Evolutionary conservation across 2,329 filamentous ascomycete genomes (phyloP).

Genomic region (Helotiales sp.): DNA sequence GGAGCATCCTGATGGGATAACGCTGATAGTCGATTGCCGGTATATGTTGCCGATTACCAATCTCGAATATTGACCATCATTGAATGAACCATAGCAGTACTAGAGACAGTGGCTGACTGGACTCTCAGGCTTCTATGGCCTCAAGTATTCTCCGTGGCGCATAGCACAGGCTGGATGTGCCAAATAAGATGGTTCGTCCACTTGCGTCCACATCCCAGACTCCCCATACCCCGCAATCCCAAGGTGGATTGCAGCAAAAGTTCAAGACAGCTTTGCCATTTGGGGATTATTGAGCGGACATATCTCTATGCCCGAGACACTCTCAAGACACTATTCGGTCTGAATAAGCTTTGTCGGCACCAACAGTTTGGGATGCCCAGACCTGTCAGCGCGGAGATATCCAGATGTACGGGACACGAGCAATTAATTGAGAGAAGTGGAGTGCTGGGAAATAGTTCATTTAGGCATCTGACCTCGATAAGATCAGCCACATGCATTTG

Average conservation of each 20-base stretch:
- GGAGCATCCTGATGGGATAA: not conserved
- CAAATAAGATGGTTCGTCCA: not conserved
- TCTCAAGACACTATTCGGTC: no score
- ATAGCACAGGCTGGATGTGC: no score
- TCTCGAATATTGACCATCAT: not conserved
- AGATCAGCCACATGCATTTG: slow-evolving; percentile 16
- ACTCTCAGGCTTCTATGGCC: not conserved
- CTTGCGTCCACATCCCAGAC: slow-evolving; percentile 3
- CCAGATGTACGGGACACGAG: not conserved
- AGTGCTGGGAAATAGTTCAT: not conserved
- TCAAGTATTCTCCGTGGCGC: not conserved
- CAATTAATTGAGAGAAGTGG: not conserved
- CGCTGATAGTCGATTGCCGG: not conserved
- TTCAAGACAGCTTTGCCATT: not conserved
- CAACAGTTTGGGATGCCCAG: not conserved
- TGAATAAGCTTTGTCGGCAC: not conserved
- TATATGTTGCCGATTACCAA: not conserved
- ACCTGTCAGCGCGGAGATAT: not conserved
- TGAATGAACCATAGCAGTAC: no score
- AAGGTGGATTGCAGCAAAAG: not conserved
- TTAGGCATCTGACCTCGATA: not conserved
- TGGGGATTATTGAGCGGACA: not conserved
- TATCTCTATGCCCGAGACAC: not conserved
- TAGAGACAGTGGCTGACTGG: not conserved
- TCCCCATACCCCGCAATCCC: not conserved